phyloP scores from a whole-genome alignment of 2,329 filamentous ascomycete species.

The Grosmannia serpens region DNA sequence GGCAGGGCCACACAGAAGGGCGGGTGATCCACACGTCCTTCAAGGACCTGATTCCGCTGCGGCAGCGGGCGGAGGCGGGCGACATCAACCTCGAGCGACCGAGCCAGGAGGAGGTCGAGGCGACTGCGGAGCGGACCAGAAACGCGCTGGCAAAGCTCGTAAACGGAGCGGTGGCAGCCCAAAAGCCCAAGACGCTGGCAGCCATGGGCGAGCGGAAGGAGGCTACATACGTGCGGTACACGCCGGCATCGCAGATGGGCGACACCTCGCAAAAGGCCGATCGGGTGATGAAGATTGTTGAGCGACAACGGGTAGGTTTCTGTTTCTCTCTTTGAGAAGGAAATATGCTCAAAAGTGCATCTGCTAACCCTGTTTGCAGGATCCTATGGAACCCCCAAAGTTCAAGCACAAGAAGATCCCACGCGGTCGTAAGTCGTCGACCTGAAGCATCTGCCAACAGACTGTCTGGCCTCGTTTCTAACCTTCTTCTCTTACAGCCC shows the following conservation, averaged over 20 bases:
- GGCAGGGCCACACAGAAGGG: conserved; percentile 72
- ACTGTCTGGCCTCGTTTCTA: not conserved
- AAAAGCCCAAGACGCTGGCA: conserved; percentile 93
- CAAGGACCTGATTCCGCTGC: conserved; percentile 88
- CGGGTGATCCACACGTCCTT: conserved; percentile 90
- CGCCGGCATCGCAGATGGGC: conserved; percentile 93
- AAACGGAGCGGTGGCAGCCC: conserved; percentile 73
- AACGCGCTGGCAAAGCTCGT: conserved; percentile 74
- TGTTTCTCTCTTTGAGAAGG: not conserved
- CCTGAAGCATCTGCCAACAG: not conserved
- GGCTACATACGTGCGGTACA: conserved; percentile 90
- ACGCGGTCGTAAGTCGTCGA: conserved; percentile 30
- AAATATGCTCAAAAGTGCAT: not conserved
- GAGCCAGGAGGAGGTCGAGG: conserved; percentile 70
- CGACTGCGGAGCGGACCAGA: conserved; percentile 78
- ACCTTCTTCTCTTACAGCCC: conserved; percentile 29
- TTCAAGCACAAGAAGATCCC: conserved; percentile 99
- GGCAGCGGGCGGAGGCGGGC: conserved; percentile 85
- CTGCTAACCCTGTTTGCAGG: conserved; percentile 21
- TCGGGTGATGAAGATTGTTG: conserved; percentile 96
- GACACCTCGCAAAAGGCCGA: conserved; percentile 77
- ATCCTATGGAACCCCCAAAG: conserved; percentile 94
- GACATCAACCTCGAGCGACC: conserved; percentile 81
- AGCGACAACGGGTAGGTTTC: conserved; percentile 52
- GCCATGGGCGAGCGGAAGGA: conserved; percentile 55